Evolutionary conservation across 768 basidiomycete species (phyloP).

Genomic region (Hebeloma cylindrosporum): DNA sequence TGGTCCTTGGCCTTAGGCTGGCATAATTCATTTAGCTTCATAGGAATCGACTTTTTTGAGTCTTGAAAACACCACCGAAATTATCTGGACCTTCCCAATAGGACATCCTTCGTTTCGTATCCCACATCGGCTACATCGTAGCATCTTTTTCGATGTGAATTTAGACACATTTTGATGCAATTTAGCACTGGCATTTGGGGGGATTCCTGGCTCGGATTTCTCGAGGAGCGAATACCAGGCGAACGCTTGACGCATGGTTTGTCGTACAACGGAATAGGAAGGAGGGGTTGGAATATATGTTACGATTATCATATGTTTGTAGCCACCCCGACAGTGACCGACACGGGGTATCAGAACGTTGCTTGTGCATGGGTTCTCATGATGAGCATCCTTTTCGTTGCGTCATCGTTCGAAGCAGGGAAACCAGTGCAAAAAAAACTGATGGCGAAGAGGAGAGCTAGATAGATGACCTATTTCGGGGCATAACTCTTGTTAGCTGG

Average conservation of each 20-base stretch:
- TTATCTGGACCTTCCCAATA: no score
- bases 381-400: conserved; percentile 28
- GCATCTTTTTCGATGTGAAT: conserved; percentile 14
- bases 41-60: no score
- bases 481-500: conserved; percentile 25
- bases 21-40: no score
- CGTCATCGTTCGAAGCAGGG: conserved; percentile 21
- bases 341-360: conserved; percentile 21
- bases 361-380: conserved; percentile 24
- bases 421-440: neutral
- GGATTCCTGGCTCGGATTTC: conserved; percentile 21
- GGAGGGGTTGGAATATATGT: conserved; percentile 20
- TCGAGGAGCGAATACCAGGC: conserved; percentile 11
- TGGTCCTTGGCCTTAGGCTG: no score
- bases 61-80: no score
- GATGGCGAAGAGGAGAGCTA: conserved; percentile 15
- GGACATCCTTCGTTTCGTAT: conserved; percentile 10
- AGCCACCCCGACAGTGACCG: conserved; percentile 27
- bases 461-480: conserved; percentile 25
- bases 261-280: conserved; percentile 17
- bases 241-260: conserved; percentile 15
- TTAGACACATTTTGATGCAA: no score
- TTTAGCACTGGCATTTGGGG: conserved; percentile 16
- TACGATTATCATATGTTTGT: conserved; percentile 25
- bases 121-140: conserved; percentile 8